Conservation (phyloP, 352 stramenopile genomes). For the Globisporangium camurandrum region DNA sequence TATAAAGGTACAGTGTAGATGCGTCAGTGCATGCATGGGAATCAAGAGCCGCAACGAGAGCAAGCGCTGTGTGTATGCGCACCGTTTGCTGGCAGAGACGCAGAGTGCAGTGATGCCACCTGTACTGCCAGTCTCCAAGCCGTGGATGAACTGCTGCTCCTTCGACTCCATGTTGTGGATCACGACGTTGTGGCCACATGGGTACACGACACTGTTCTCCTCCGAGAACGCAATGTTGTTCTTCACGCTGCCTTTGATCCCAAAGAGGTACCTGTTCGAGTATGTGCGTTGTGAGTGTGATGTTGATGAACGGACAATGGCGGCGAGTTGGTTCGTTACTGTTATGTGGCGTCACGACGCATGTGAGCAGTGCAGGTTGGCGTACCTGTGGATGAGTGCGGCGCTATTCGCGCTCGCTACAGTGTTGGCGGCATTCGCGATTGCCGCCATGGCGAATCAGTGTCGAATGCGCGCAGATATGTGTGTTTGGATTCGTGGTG, state of each 20-base stretch:
- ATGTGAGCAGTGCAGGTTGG: not conserved
- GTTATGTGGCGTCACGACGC: not conserved
- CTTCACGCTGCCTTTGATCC: constrained; percentile 74
- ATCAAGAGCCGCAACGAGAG: too few relatives aligned
- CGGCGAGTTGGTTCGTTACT: not conserved
- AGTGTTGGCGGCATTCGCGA: constrained; percentile 8
- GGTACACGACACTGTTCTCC: constrained; percentile 82
- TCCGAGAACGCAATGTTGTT: constrained; percentile 83
- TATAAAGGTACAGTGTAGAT: too few relatives aligned
- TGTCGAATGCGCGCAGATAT: not conserved
- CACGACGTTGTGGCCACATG: constrained; percentile 84
- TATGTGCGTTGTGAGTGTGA: not conserved
- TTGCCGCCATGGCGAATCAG: not conserved
- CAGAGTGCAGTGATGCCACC: constrained; percentile 84
- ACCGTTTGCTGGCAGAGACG: constrained; percentile 71
- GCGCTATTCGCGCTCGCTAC: constrained; percentile 18
- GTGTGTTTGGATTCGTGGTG: not conserved
- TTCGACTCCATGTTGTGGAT: constrained; percentile 87
- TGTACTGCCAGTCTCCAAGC: constrained; percentile 58
- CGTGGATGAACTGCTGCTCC: constrained; percentile 87
- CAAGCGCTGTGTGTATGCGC: too few relatives aligned
- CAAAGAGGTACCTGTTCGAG: constrained; percentile 61
- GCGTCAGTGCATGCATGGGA: too few relatives aligned
- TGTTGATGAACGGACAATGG: not conserved
- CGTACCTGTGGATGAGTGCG: constrained; percentile 36